phyloP scores from a whole-genome alignment of 2,329 filamentous ascomycete genomes.

The Scytalidium lignicola region DNA sequence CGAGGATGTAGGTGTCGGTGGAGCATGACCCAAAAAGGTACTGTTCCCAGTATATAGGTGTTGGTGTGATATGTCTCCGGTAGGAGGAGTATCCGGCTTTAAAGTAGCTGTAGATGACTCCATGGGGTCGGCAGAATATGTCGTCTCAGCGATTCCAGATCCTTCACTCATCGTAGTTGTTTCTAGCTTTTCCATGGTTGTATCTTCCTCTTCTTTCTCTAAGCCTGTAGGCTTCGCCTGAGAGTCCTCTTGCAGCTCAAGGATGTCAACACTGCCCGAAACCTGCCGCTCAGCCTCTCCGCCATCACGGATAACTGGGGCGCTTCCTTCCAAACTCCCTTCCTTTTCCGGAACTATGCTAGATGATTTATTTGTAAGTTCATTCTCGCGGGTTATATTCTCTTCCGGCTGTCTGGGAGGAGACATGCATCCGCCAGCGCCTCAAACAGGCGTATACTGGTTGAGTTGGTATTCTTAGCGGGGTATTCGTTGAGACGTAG shows the following conservation, averaged over 20 bases:
- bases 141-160: neutral
- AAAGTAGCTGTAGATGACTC: conserved; percentile 30
- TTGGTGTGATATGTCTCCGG: conserved; percentile 4
- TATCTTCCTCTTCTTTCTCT: neutral
- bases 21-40: conserved; percentile 44
- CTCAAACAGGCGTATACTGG: conserved; percentile 19
- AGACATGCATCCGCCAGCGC: conserved; percentile 28
- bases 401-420: conserved; percentile 22
- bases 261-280: neutral
- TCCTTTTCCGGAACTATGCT: conserved; percentile 4
- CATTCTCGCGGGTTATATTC: conserved; percentile 18
- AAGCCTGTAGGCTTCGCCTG: neutral
- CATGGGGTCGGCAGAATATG: conserved; percentile 18
- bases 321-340: neutral
- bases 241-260: neutral
- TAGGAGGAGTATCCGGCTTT: conserved; percentile 18
- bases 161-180: conserved; percentile 1
- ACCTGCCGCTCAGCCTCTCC: neutral
- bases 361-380: conserved; percentile 9
- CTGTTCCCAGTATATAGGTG: conserved; percentile 15
- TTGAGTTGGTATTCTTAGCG: conserved; percentile 18
- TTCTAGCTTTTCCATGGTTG: neutral
- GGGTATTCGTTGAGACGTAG: conserved; percentile 15
- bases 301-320: neutral
- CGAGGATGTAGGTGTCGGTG: conserved; percentile 36